Base-by-base conservation (phyloP, 129 eudicot species). In the Mikania micrantha region DNA sequence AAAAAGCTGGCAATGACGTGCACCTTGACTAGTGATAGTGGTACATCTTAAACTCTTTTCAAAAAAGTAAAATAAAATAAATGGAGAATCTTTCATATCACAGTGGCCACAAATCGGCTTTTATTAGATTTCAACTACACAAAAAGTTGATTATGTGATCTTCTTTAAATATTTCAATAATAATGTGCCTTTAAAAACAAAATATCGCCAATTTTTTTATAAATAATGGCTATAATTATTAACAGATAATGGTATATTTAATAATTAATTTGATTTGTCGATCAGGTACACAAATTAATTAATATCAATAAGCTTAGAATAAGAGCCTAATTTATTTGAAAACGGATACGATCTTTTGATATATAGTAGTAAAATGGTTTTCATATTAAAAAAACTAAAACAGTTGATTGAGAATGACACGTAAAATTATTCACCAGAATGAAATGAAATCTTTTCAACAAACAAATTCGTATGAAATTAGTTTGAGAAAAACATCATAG, bases 81-180 rank as follows among this genome's bases (percentile, higher is more conserved):
- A 24, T 39, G 5, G 11, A 44, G 69, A 58, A 56, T 66, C 79
- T 75, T 58, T 58, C 16, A 17, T 42, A 19, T 66, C 31, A 32
- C 32, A 53, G 73, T 66, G 67, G 21, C 73, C 68, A 74, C 74
- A 27, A 58, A 74, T 74, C 29, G 21, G 73, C 41, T n/a, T 74
- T 57, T 66, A 56, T 45, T 57, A 67, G 74, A 67, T 66, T 57
- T 75, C 68, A 66, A 57, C 68, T 16, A 9, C 53, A 68, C 73
- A 54, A 56, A 50, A 65, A 38, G 47, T 36, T 56, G 40, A 47
- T 49, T 52, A 15, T 56, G 60, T 56, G 60, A 54, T 66, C 40
- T 53, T 70, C 57, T 66, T 21, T 56, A 56, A 42, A 42, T 66
- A 44, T 66, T 27, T 11, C 57, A 4, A 2, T 29, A 74, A 66